These are phyloP conservation scores for Schizophyllum amplum DNA, from an alignment of 1,284 basidiomycete genomes.

Conservation along the genomic window DNA sequence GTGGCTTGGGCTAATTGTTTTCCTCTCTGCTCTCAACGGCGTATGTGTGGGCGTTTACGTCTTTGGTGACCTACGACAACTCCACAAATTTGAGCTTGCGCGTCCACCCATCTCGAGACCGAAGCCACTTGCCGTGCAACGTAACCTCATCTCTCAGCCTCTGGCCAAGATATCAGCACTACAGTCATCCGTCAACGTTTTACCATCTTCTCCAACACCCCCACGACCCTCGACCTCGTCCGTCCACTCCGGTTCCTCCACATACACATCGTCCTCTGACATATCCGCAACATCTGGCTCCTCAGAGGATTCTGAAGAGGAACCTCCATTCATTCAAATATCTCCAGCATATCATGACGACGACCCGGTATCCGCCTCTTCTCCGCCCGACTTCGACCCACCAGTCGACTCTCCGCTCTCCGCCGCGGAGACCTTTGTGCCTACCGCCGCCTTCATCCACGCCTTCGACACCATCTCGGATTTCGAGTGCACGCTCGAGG, in stretches of 20 bases:
- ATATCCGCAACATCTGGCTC: conserved; percentile 11
- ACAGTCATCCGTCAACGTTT: conserved; percentile 1
- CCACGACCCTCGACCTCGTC: conserved; percentile 20
- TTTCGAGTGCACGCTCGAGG: conserved; percentile 25
- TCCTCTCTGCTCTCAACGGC: conserved; percentile 59
- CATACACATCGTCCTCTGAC: conserved; percentile 15
- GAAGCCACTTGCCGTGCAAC: conserved; percentile 5
- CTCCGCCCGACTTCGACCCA: conserved; percentile 8
- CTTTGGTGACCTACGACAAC: conserved; percentile 73
- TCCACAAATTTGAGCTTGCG: conserved; percentile 67
- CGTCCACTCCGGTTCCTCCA: conserved; percentile 15
- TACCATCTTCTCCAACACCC: conserved; percentile 10
- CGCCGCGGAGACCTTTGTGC: conserved; percentile 20
- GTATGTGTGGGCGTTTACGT: conserved; percentile 69
- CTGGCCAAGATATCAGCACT: conserved; percentile 12
- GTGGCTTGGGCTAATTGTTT: conserved; percentile 58
- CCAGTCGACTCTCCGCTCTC: background rate
- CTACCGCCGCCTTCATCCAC: conserved; percentile 51
- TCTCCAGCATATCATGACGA: conserved; percentile 58
- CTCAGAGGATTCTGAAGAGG: conserved; percentile 13
- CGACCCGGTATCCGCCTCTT: conserved; percentile 47
- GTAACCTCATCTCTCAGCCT: conserved; percentile 5
- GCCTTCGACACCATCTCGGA: conserved; percentile 33
- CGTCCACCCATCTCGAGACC: conserved; percentile 54
- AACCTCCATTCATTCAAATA: conserved; percentile 37